Base-by-base conservation (phyloP, 805 yeast genomes). In the Starmerella geochares region DNA sequence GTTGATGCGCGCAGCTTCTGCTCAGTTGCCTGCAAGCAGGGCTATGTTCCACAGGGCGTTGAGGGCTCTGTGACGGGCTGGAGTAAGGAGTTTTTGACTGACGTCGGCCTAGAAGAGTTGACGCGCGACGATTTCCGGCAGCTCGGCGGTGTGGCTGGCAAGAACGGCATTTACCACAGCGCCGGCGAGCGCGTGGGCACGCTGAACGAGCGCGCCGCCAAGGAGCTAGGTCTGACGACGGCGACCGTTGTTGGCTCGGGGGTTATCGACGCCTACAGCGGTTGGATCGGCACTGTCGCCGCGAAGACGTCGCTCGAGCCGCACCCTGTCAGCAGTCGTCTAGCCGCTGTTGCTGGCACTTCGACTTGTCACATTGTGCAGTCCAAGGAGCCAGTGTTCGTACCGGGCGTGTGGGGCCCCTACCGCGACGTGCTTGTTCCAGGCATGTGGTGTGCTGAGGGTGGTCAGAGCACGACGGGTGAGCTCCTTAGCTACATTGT, bases 381-480 rank as follows among this genome's bases (percentile, higher is more conserved):
- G 74, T 82, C 94, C 25, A 75, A 77, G 53, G 81, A 85, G 27
- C 83, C 95, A 0, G 78, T 86, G 39, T 88, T 90, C 64, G 97
- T 90, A 9, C 79, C 86, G 39, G 98, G 98, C 53, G 96, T 92
- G 29, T 92, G 98, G 98, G 98, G 98, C 13, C 98, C 98, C 2
- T 92, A 92, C 68, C 76, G 87, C 61, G 95, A 88, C 66, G 95
- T 86, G 4, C 75, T 90, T 71, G 83, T 94, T n/a, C 82, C 83
- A 25, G 86, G 80, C 5, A 81, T 73, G 61, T 92, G 97, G 97
- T 73, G 88, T 56, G 95, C 97, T 13, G 98, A 92, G 68, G 98
- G 98, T 63, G 98, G 98, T n/a, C 98, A 92, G 67, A 82, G 94
- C 14, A 84, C 95, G 64, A 92, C 98, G 2, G 98, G 98, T 58